A percentile compares a stretch with the other conserved stretches of the same genome.
Evolutionary conservation across 192 early-diverging fungal species (phyloP).

Genomic region (Podila minutissima): DNA sequence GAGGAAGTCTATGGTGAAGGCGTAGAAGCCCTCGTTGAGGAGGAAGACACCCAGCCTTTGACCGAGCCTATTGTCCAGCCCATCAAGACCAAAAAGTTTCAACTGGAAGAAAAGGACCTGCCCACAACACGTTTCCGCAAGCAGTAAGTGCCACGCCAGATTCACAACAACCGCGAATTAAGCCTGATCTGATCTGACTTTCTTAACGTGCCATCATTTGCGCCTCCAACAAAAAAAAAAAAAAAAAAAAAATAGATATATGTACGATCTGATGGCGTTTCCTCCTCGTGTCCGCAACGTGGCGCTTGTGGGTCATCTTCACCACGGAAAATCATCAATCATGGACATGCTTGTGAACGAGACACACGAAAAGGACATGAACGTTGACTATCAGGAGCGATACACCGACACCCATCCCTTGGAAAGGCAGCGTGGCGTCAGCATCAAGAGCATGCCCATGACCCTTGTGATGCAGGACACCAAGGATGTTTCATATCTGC

Average conservation of each 20-base stretch:
- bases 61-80: conserved; percentile 96
- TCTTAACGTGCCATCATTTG: not conserved
- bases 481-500: conserved; percentile 85
- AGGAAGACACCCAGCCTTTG: conserved; percentile 97
- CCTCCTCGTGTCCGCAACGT: conserved; percentile 90
- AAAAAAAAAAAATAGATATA: conserved; percentile 58
- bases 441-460: conserved; percentile 95
- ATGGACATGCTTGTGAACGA: conserved; percentile 92
- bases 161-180: not conserved
- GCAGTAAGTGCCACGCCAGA: conserved; percentile 66
- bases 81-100: conserved; percentile 86
- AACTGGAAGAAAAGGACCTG: conserved; percentile 84
- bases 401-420: conserved; percentile 95
- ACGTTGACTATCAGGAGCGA: conserved; percentile 62
- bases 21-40: conserved; percentile 96
- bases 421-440: conserved; percentile 89
- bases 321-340: conserved; percentile 97
- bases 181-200: not conserved
- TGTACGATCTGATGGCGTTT: conserved; percentile 82
- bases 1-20: conserved; percentile 95
- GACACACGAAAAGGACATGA: conserved; percentile 75
- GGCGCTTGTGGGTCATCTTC: conserved; percentile 92
- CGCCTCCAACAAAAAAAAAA: not conserved
- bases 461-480: conserved; percentile 89
- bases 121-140: conserved; percentile 89